Evolutionary conservation across 1,284 basidiomycete species (phyloP), one percentile per base, ranked within the genome.

Genomic region (Grifola frondosa): DNA sequence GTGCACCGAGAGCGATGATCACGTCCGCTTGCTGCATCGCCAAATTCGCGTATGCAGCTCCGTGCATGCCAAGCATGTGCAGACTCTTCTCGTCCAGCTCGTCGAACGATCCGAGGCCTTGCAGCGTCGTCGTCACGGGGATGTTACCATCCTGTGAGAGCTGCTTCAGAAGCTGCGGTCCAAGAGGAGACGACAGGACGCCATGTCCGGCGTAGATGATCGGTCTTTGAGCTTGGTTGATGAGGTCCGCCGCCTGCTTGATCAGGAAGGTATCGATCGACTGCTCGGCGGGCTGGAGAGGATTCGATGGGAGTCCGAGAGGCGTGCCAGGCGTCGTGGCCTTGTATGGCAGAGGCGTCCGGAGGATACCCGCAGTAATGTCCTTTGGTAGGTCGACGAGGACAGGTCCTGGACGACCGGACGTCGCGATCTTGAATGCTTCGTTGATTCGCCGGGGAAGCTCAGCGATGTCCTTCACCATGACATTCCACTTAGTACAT

Each of bases 11-110:
- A 24, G 95, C 96, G 55, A 99, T 96, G 71, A 99, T 91, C 40
- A 99, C 86, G 63, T 99, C 97, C 23, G 97, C 97, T 44, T 91
- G 75, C 69, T 99, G 96, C 80, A 99, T 97, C 3, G 96, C 95
- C 41, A 97, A 72, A 73, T 99, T 99, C 60, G 97, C 96, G 61
- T 98, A 98, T 2, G 95, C 94, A 12, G 85, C 86, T 5, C 97
- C 97, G 73, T 99, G 96, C 96, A 99, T 98, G 53, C 96, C 96
- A 44, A 99, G 83, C 96, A 99, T 98, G 69, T 98, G 94, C 62
- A 99, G 72, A 53, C 87, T 88, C 65, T 82, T 84, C 44, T 87
- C 82, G 67, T 93, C 81, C 47, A 78, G 80, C 76, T 99, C 97
- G 68, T 99, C 93, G 62, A 92, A 99, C 1, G 89, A 86, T 47